Evolutionary conservation across 257 asterid species (phyloP), one percentile per base, ranked within the genome.

Genomic region (Echium plantagineum): DNA sequence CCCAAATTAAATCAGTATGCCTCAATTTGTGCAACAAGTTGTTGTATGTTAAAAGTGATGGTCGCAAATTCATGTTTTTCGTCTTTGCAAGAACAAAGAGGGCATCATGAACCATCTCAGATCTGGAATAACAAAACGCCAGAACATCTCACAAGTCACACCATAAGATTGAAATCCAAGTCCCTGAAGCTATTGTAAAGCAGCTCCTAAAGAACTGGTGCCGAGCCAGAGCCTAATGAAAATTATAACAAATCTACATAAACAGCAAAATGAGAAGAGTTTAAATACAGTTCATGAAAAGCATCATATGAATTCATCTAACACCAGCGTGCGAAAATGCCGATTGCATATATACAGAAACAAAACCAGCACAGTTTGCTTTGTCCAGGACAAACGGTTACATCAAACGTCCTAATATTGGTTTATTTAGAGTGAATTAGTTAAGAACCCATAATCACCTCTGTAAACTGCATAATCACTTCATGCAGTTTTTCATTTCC

Each of bases 71-170:
- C 24, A 77, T 62, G 66, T 81, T 83, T 63, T 80, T 83, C 97
- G 87, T 90, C 80, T 73, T 80, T 63, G 71, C 57, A 46, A 90
- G 64, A 57, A 85, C 85, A 66, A 70, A 48, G 59, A 90, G 84
- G 61, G 90, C 80, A 80, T 87, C 97, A 48, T 69, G 70, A 17
- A 80, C 77, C 97, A 90, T 85, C 62, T 63, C 72, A 31, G 60
- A 63, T 66, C 74, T 73, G 60, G 86, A 79, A 71, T 76, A 89
- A 62, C 74, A 77, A 77, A 83, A 81, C 63, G 82, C 81, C 73
- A 90, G 71, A 72, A 78, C 72, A 74, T 90, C 90, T 96, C 90
- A 87, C n/a, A n/a, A n/a, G n/a, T n/a, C n/a, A n/a, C 58, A 87
- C 86, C 69, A 71, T 28, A 65, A 65, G 69, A 67, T 63, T 73